phyloP scores from a whole-genome alignment of 2,329 filamentous ascomycete genomes.

The Zarea fungicola region DNA sequence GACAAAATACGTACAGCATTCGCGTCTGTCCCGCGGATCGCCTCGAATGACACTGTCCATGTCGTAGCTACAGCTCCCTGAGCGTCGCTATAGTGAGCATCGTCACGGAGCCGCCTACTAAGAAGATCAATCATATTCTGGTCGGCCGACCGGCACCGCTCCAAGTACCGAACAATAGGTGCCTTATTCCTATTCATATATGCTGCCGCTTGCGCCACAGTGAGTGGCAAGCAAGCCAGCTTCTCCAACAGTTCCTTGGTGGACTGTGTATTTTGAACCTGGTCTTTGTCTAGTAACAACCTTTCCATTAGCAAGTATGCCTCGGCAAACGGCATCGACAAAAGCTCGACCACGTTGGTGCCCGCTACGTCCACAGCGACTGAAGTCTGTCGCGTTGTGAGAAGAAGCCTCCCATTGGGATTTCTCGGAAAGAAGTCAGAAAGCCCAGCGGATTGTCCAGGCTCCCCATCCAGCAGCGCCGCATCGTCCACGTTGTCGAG shows the following conservation, averaged over 20 bases:
- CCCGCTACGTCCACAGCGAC: slow-evolving; percentile 23
- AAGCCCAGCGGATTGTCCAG: slow-evolving; percentile 17
- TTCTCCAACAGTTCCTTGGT: slow-evolving; percentile 15
- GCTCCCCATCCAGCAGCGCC: slow-evolving; percentile 21
- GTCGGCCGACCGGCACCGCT: slow-evolving; percentile 25
- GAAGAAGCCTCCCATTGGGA: slow-evolving; percentile 26
- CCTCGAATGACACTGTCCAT: slow-evolving; percentile 35
- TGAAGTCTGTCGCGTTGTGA: slow-evolving; percentile 31
- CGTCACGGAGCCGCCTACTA: slow-evolving; percentile 29
- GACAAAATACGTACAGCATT: slow-evolving; percentile 32
- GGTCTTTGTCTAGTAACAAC: slow-evolving; percentile 3
- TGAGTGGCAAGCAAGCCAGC: slow-evolving; percentile 33
- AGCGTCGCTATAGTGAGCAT: slow-evolving; percentile 25
- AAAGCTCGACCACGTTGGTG: slow-evolving; percentile 16
- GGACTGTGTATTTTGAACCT: not conserved
- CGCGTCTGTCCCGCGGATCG: slow-evolving; percentile 24
- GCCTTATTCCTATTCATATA: slow-evolving; percentile 32
- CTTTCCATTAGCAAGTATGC: slow-evolving; percentile 5
- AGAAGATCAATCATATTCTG: slow-evolving; percentile 18
- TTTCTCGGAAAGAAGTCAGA: slow-evolving; percentile 24
- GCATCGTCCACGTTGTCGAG: slow-evolving; percentile 36
- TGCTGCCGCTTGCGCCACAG: slow-evolving; percentile 34
- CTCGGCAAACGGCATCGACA: slow-evolving; percentile 12
- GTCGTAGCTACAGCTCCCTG: slow-evolving; percentile 32
- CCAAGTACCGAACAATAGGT: slow-evolving; percentile 27